Base-by-base conservation (phyloP, 2,329 filamentous ascomycete genomes). In the Sporothrix dimorphospora region DNA sequence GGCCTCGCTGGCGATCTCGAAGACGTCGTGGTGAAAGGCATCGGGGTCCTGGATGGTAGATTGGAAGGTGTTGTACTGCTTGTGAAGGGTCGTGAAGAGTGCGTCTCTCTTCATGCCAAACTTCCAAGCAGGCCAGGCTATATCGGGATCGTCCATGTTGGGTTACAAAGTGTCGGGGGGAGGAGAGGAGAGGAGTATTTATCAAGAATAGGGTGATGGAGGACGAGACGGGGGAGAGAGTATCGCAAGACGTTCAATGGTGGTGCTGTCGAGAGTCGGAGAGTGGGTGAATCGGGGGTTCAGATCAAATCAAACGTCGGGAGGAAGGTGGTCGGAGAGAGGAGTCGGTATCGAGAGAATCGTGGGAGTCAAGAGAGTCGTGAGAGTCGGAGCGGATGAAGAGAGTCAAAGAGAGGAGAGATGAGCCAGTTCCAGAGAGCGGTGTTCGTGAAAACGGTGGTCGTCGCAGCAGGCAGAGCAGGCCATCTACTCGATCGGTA, bases 11-110 rank as follows among this genome's bases (percentile, higher is more conserved):
- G 87, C 87, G 67, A 89, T 83, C 79, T 89, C 87, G 81, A 80
- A 87, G 74, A 89, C 87, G 77, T 89, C 87, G 78, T 88, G 86
- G 78, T 89, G 86, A 74, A 89, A 89, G 69, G 87, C 87, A 74
- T 88, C 85, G 75, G 86, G 85, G 79, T 89, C 87, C 77, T 88
- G 87, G 40, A 89, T 84, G 61, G 84, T 81, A 69, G 85, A 85
- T 68, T 85, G 80, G 70, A 89, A 81, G 65, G 87, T 89, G 80
- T 89, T 89, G 81, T 88, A 89, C 78, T 86, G 84, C 75, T 88
- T 85, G 76, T 89, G 86, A 14, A 89, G 84, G 69, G 84, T 86
- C 70, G 85, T 86, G 78, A 85, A 85, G 79, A 89, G 85, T 77
- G 88, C 87, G 72, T 85, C 84, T 78, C 84, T 84, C 83, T 87